Conservation (phyloP, 2,329 filamentous ascomycete species). For the Pestalotiopsis sp. region DNA sequence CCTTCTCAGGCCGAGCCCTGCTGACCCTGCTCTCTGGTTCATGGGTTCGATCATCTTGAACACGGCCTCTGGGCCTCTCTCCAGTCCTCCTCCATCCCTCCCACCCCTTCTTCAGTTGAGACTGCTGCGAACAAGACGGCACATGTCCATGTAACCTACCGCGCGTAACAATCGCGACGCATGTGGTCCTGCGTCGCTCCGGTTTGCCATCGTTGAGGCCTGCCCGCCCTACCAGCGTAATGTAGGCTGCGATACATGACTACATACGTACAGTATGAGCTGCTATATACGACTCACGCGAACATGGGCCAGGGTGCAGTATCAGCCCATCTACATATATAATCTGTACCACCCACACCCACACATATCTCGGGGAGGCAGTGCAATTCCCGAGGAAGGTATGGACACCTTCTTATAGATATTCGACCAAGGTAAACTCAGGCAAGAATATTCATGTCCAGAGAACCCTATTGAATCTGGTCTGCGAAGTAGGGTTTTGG, state of each 20-base stretch:
- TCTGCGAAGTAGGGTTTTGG: neutral
- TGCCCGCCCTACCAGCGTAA: neutral
- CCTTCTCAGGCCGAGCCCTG: neutral
- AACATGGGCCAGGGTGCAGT: neutral
- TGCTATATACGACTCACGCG: neutral
- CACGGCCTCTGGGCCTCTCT: neutral
- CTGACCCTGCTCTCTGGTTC: neutral
- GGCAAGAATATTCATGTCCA: neutral
- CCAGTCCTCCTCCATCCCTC: neutral
- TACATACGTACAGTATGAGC: neutral
- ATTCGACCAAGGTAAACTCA: neutral
- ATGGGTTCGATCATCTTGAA: neutral
- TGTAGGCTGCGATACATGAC: neutral
- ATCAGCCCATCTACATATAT: neutral
- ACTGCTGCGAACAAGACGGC: neutral
- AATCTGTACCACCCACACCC: neutral
- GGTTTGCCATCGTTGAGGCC: neutral
- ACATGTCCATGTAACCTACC: neutral
- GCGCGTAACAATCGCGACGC: neutral
- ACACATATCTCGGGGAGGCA: neutral
- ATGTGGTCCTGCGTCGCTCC: neutral
- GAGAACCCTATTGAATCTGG: neutral
- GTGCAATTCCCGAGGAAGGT: neutral
- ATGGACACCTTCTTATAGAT: neutral
- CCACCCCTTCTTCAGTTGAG: neutral